Base-by-base conservation (phyloP, 2,329 filamentous ascomycete genomes). In the Diaporthe sp. region DNA sequence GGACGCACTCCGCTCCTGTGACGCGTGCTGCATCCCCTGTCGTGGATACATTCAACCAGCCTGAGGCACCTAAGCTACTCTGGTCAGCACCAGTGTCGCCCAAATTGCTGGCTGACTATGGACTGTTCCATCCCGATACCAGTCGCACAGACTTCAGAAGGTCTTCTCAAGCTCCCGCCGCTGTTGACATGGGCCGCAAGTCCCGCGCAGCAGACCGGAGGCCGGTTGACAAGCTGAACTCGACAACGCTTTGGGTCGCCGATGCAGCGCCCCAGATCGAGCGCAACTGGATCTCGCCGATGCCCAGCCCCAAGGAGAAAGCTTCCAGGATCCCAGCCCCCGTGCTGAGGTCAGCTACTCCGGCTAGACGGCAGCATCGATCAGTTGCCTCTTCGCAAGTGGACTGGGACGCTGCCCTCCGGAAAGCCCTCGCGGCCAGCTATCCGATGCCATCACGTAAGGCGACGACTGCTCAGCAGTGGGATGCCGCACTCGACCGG, bases 391-490 rank as follows among this genome's bases (percentile, higher is more conserved):
- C 59, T 31, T 65, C 71, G 17, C 9, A 28, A 17, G 34, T 44
- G 58, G 79, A 83, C 31, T 86, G 84, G 84, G 79, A 81, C 12
- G 79, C 80, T 25, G 87, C 87, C 5, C 82, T 88, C 1, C 76
- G 81, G 5, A 76, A 82, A 68, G 84, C 85, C 25, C 77, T 85
- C 34, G 75, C 79, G 6, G 80, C 81, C 53, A 84, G 84, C 51
- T 79, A 80, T 28, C 82, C 80, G 53, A 73, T 78, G 19, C 51
- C 79, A 28, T 75, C 76, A 28, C 74, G 79, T 58, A 80, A 74
- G 19, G 74, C 79, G 55, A 77, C 44, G 44, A 53, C 55, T 13
- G 3, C 55, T 22, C 55, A 74, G 37, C 65, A 74, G 34, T 74
- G 65, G 73, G n/a, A 37, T 15, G 42, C 25, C 17, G 73, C 68